phyloP scores from a whole-genome alignment of 345 rosid species.

The Crucihimalaya himalaica region DNA sequence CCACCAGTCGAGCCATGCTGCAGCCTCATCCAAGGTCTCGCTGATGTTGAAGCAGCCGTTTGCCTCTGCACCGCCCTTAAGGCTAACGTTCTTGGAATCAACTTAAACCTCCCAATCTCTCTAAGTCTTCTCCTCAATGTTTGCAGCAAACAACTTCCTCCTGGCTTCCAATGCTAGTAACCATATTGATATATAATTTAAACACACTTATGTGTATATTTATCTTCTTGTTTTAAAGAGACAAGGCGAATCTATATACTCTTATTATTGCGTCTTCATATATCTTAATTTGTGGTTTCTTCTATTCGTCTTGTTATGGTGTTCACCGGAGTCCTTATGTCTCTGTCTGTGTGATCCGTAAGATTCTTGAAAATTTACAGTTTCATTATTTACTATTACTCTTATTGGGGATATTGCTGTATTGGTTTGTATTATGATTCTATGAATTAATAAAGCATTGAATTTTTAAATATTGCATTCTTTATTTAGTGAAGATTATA shows the following conservation, averaged over 20 bases:
- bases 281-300: slow-evolving; percentile 8
- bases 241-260: slow-evolving; percentile 32
- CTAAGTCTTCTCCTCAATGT: slow-evolving; percentile 57
- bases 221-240: slow-evolving; percentile 34
- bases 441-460: slow-evolving; percentile 36
- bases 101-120: slow-evolving; percentile 52
- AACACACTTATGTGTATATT: slow-evolving; percentile 32
- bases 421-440: slow-evolving; percentile 35
- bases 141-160: slow-evolving; percentile 48
- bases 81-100: slow-evolving; percentile 55
- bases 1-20: slow-evolving; percentile 60
- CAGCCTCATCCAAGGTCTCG: slow-evolving; percentile 50
- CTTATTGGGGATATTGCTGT: slow-evolving; percentile 30
- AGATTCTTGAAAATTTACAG: slow-evolving; percentile 28
- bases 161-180: slow-evolving; percentile 47
- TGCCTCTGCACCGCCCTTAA: slow-evolving; percentile 62
- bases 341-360: slow-evolving; percentile 12
- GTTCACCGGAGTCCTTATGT: slow-evolving; percentile 21
- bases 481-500: background rate
- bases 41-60: slow-evolving; percentile 56
- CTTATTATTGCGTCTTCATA: slow-evolving; percentile 18
- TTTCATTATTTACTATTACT: slow-evolving; percentile 21
- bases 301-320: slow-evolving; percentile 6
- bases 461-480: background rate
- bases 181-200: slow-evolving; percentile 17